Conservation (phyloP, 495 filamentous ascomycete genomes). For the Lepidopterella palustris region DNA sequence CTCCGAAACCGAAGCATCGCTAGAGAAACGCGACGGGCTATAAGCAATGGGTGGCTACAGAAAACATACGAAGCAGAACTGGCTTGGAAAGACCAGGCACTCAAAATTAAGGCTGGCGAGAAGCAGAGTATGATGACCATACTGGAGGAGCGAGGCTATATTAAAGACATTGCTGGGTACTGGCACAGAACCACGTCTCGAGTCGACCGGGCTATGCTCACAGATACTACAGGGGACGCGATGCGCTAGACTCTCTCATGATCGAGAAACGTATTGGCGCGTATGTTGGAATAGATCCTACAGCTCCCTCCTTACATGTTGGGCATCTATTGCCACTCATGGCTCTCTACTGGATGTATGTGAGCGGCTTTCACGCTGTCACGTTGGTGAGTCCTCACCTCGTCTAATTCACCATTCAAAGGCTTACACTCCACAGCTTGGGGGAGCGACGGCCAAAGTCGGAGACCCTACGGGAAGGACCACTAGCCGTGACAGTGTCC, state of each 20-base stretch:
- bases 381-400: conserved; percentile 50
- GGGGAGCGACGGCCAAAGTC: conserved; percentile 76
- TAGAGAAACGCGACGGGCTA: neutral
- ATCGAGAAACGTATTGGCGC: conserved; percentile 62
- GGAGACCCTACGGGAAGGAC: conserved; percentile 82
- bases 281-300: conserved; percentile 91
- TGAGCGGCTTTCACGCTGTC: conserved; percentile 68
- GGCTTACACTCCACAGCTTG: conserved; percentile 46
- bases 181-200: conserved; percentile 2
- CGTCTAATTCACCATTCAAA: neutral
- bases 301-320: conserved; percentile 82
- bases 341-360: conserved; percentile 88
- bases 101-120: conserved; percentile 53
- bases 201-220: neutral
- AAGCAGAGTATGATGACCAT: conserved; percentile 57
- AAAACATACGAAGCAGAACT: conserved; percentile 2
- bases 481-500: conserved; percentile 55
- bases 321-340: conserved; percentile 92
- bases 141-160: conserved; percentile 71
- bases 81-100: conserved; percentile 17
- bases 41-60: neutral
- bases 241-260: conserved; percentile 61
- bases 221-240: conserved; percentile 10
- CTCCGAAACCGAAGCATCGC: conserved; percentile 5
- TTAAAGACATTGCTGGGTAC: conserved; percentile 79